Evolutionary conservation across 805 yeast genomes (phyloP).

Genomic region (Blastobotrys robertii): DNA sequence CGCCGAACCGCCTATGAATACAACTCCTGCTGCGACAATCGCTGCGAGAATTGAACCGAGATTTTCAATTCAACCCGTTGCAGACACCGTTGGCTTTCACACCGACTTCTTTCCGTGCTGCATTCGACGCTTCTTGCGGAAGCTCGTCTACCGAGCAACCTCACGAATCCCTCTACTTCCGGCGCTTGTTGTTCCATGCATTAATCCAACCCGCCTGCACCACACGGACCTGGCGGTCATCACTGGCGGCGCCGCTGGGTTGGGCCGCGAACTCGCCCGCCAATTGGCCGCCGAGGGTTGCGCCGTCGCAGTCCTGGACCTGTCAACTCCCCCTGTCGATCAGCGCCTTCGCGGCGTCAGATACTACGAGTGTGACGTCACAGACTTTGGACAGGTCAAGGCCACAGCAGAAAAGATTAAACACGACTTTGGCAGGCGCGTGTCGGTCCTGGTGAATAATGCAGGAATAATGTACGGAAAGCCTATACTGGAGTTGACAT

Average conservation of each 20-base stretch:
- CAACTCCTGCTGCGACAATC: too few species aligned
- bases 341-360: conserved; percentile 33
- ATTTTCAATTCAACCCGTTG: too few species aligned
- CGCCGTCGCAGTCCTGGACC: conserved; percentile 58
- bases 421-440: conserved; percentile 40
- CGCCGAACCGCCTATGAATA: too few species aligned
- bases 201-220: neutral
- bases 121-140: too few species aligned
- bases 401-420: conserved; percentile 33
- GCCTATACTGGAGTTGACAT: conserved; percentile 42
- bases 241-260: conserved; percentile 79
- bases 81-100: too few species aligned
- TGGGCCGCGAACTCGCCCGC: conserved; percentile 57
- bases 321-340: conserved; percentile 29
- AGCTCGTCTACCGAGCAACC: too few species aligned
- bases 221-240: conserved; percentile 51
- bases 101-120: too few species aligned
- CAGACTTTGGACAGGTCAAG: conserved; percentile 38
- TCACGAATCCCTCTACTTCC: too few species aligned
- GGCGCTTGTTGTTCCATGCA: neutral
- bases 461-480: conserved; percentile 67
- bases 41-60: too few species aligned
- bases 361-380: conserved; percentile 64
- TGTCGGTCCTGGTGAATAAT: conserved; percentile 69
- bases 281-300: conserved; percentile 36